Percentiles rank a stretch among this genome's conserved stretches.
These are phyloP conservation scores for Zopfia rhizophila DNA, from an alignment of 2,329 filamentous ascomycete species.

Conservation along the genomic window DNA sequence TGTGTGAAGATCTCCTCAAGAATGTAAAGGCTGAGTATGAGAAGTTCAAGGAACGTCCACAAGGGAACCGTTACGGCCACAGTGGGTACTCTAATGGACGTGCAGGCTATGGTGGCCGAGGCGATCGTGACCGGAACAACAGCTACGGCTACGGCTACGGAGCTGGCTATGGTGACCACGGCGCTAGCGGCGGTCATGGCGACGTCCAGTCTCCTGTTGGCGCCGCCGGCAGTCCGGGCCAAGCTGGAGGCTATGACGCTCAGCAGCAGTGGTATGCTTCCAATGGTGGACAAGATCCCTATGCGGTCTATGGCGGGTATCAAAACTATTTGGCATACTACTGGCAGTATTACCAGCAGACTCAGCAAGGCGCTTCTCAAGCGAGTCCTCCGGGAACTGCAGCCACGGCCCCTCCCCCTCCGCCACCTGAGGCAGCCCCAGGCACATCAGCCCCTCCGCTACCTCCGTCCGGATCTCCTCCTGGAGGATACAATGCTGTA, in stretches of 20 bases:
- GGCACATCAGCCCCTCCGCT: constrained; percentile 37
- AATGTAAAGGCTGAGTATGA: constrained; percentile 93
- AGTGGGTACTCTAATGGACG: constrained; percentile 48
- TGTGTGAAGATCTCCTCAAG: constrained; percentile 86
- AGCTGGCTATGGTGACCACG: constrained; percentile 48
- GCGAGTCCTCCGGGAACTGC: constrained; percentile 40
- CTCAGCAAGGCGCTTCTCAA: constrained; percentile 33
- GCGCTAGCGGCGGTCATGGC: constrained; percentile 46
- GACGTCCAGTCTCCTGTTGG: constrained; percentile 50
- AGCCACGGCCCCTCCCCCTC: constrained; percentile 42
- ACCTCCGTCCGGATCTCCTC: constrained; percentile 45
- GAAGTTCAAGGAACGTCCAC: constrained; percentile 78
- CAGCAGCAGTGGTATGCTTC: constrained; percentile 82
- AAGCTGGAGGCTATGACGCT: constrained; percentile 73
- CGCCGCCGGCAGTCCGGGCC: constrained; percentile 54
- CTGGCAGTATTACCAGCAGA: constrained; percentile 41
- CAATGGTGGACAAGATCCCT: constrained; percentile 75
- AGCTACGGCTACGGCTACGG: constrained; percentile 36
- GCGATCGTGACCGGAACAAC: constrained; percentile 42
- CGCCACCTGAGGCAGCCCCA: constrained; percentile 41
- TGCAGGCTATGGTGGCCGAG: constrained; percentile 53
- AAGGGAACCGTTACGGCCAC: constrained; percentile 58
- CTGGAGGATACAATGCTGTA: constrained; percentile 48
- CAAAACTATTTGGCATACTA: constrained; percentile 45
- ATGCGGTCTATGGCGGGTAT: constrained; percentile 88